Evolutionary conservation across 1,284 basidiomycete species (phyloP).

Genomic region (Mrakiaceae sp.): DNA sequence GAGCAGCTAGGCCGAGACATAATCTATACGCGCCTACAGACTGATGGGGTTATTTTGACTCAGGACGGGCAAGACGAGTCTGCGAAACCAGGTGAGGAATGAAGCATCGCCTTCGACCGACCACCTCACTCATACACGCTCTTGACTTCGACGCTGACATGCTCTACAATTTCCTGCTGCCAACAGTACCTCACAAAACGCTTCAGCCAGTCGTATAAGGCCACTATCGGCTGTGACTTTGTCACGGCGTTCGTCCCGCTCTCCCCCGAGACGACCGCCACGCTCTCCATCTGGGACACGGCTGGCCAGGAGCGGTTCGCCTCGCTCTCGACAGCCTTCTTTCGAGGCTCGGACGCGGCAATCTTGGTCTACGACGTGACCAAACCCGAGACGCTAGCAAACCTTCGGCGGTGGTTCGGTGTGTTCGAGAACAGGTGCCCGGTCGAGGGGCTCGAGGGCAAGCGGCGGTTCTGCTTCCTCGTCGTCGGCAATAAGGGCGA

Average conservation of each 20-base stretch:
- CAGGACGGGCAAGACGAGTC: too few relatives aligned
- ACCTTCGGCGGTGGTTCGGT: constrained; percentile 60
- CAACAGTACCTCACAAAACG: constrained; percentile 57
- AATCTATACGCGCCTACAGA: neutral
- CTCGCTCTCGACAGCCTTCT: constrained; percentile 63
- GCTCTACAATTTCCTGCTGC: neutral
- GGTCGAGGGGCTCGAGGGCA: constrained; percentile 45
- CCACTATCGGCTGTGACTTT: constrained; percentile 75
- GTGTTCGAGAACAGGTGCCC: constrained; percentile 58
- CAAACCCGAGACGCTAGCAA: constrained; percentile 46
- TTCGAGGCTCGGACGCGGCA: constrained; percentile 66
- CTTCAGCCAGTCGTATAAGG: constrained; percentile 61
- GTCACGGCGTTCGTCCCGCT: constrained; percentile 39
- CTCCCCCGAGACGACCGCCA: constrained; percentile 41
- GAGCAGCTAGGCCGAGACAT: neutral
- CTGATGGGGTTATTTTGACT: neutral
- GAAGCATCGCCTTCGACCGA: too few relatives aligned
- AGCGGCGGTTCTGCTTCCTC: constrained; percentile 50
- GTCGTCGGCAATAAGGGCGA: constrained; percentile 73
- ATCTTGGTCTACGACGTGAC: constrained; percentile 70
- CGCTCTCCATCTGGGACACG: constrained; percentile 63
- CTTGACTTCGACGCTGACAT: neutral
- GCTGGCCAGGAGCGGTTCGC: constrained; percentile 66
- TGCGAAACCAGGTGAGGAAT: neutral
- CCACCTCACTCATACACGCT: neutral